These are phyloP conservation scores for Cordyceps cicadae DNA, from an alignment of 2,329 filamentous ascomycete genomes.

Conservation along the genomic window DNA sequence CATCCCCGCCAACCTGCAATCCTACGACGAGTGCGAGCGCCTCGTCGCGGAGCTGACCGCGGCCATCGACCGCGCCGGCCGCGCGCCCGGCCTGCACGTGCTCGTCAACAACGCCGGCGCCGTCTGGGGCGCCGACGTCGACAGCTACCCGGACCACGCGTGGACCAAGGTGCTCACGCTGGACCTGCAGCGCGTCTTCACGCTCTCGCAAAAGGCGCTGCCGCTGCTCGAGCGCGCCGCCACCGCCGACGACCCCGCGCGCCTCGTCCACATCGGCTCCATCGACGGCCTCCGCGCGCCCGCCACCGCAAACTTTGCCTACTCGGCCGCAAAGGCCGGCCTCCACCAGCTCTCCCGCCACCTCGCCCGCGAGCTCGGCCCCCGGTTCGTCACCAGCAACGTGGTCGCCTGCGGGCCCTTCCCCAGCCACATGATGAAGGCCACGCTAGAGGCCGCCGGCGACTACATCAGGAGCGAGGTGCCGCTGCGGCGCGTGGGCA, in stretches of 20 bases:
- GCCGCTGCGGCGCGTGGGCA: slow-evolving; percentile 60
- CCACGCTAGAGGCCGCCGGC: slow-evolving; percentile 46
- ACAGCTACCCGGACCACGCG: slow-evolving; percentile 48
- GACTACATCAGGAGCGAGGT: slow-evolving; percentile 49
- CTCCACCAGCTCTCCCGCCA: slow-evolving; percentile 55
- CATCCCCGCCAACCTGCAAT: slow-evolving; percentile 58
- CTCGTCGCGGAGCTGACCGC: slow-evolving; percentile 42
- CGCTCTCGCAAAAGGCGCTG: slow-evolving; percentile 53
- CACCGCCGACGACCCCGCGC: slow-evolving; percentile 36
- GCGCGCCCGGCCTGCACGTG: slow-evolving; percentile 45
- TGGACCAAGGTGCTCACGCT: slow-evolving; percentile 55
- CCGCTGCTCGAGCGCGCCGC: slow-evolving; percentile 48
- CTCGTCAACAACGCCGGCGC: slow-evolving; percentile 60
- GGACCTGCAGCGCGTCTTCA: slow-evolving; percentile 62
- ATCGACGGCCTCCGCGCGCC: slow-evolving; percentile 57
- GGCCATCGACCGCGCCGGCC: slow-evolving; percentile 25
- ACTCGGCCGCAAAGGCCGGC: slow-evolving; percentile 54
- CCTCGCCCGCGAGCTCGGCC: slow-evolving; percentile 52
- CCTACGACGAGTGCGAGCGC: slow-evolving; percentile 44
- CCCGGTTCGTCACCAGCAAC: slow-evolving; percentile 54
- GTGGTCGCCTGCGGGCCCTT: slow-evolving; percentile 66
- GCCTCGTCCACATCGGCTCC: slow-evolving; percentile 57
- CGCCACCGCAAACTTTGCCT: slow-evolving; percentile 49
- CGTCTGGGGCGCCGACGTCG: slow-evolving; percentile 54
- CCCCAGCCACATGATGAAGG: slow-evolving; percentile 60